A percentile compares a stretch with the other conserved stretches of the same genome.
These are phyloP conservation scores for Sporothrix globosa DNA, from an alignment of 2,329 filamentous ascomycete genomes.

Conservation along the genomic window DNA sequence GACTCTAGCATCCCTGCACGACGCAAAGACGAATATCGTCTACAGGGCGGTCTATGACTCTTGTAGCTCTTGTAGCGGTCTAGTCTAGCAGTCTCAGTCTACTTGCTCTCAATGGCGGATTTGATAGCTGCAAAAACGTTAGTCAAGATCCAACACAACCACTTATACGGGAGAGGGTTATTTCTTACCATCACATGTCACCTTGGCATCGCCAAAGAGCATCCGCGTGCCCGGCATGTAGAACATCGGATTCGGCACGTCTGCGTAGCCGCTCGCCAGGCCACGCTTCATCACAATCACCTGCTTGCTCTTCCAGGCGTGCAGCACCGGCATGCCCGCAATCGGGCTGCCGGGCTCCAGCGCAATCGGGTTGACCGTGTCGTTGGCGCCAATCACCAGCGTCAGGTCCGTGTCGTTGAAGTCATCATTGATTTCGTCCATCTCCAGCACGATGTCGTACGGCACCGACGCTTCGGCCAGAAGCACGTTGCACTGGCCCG, in stretches of 20 bases:
- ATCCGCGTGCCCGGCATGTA: slow-evolving; percentile 88
- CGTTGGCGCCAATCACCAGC: slow-evolving; percentile 87
- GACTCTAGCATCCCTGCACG: slow-evolving; percentile 13
- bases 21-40: not conserved
- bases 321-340: slow-evolving; percentile 88
- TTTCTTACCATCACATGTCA: slow-evolving; percentile 74
- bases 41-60: slow-evolving; percentile 8
- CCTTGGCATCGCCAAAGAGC: slow-evolving; percentile 89
- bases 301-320: slow-evolving; percentile 93
- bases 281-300: slow-evolving; percentile 92
- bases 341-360: slow-evolving; percentile 82
- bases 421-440: slow-evolving; percentile 96
- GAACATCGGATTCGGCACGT: slow-evolving; percentile 93
- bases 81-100: slow-evolving; percentile 1
- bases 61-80: slow-evolving; percentile 1
- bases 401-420: slow-evolving; percentile 84
- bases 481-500: slow-evolving; percentile 88
- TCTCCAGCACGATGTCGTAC: slow-evolving; percentile 90
- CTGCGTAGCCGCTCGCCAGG: slow-evolving; percentile 85
- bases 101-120: slow-evolving; percentile 40
- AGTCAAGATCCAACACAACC: not conserved
- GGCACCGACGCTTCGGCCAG: slow-evolving; percentile 86
- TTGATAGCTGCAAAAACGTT: slow-evolving; percentile 39
- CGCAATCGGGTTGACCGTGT: slow-evolving; percentile 89
- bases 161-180: slow-evolving; percentile 20